Evolutionary conservation across 768 basidiomycete species (phyloP).

Genomic region (Dentipellis sp.): DNA sequence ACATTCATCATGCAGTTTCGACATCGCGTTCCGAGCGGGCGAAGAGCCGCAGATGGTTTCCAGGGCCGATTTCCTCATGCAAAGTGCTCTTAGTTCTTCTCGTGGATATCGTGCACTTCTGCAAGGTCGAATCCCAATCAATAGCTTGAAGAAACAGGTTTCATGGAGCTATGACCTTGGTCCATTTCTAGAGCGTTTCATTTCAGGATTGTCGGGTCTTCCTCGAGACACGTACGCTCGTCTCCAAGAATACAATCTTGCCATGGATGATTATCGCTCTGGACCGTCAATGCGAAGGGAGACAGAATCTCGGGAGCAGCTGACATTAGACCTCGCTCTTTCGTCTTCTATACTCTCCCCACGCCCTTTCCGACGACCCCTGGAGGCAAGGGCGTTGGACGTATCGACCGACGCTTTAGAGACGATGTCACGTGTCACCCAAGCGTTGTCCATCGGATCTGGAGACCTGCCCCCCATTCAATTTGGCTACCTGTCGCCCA

Average conservation of each 20-base stretch:
- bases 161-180: slow-evolving; percentile 47
- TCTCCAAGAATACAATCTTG: slow-evolving; percentile 37
- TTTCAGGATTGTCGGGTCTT: slow-evolving; percentile 28
- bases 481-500: slow-evolving; percentile 56
- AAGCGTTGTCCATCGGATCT: slow-evolving; percentile 38
- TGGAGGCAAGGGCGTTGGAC: slow-evolving; percentile 8
- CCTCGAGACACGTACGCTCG: slow-evolving; percentile 26
- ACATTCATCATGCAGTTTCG: slow-evolving; percentile 36
- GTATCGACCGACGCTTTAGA: slow-evolving; percentile 30
- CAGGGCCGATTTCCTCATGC: slow-evolving; percentile 51
- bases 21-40: slow-evolving; percentile 48
- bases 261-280: slow-evolving; percentile 27
- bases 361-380: slow-evolving; percentile 26
- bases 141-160: slow-evolving; percentile 30
- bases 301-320: slow-evolving; percentile 45
- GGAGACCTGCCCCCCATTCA: slow-evolving; percentile 43
- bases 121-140: slow-evolving; percentile 35
- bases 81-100: slow-evolving; percentile 39
- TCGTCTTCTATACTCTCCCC: slow-evolving; percentile 49
- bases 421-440: slow-evolving; percentile 45
- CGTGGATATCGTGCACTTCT: slow-evolving; percentile 44
- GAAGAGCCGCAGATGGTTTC: slow-evolving; percentile 33
- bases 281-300: slow-evolving; percentile 36
- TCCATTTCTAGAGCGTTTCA: slow-evolving; percentile 34
- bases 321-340: slow-evolving; percentile 54